Percentiles rank a stretch among this genome's conserved stretches.
Conservation (phyloP, 306 rosid species). For the Coriaria nepalensis region DNA sequence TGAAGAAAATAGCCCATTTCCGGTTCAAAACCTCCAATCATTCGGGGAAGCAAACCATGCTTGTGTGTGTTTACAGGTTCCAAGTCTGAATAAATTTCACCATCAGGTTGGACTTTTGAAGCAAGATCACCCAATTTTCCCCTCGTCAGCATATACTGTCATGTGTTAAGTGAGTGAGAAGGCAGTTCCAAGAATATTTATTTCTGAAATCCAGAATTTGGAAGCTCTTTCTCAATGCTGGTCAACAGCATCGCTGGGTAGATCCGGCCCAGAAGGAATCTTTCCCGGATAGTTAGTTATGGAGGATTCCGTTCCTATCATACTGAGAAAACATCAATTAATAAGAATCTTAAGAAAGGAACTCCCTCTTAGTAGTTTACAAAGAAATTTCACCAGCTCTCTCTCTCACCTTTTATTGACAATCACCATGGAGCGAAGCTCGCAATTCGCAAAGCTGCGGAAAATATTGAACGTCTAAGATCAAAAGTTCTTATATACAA, state of each 20-base stretch:
- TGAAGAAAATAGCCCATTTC: no score
- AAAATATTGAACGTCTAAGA: slow-evolving; percentile 8
- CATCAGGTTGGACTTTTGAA: no score
- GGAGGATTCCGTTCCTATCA: slow-evolving; percentile 38
- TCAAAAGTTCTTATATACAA: neutral
- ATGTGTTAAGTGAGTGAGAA: neutral
- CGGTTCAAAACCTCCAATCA: no score
- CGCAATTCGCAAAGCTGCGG: slow-evolving; percentile 66
- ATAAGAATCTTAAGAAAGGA: slow-evolving; percentile 11
- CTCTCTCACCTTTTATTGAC: slow-evolving; percentile 54
- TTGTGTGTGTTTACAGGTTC: no score
- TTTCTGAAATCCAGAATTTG: slow-evolving; percentile 1
- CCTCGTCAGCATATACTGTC: no score
- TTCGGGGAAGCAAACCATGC: no score
- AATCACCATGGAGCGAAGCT: slow-evolving; percentile 57
- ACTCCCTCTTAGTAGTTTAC: neutral
- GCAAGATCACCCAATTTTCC: no score
- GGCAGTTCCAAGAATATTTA: slow-evolving; percentile 6
- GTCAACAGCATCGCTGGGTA: slow-evolving; percentile 48
- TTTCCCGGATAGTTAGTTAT: slow-evolving; percentile 55
- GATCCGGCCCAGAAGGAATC: slow-evolving; percentile 45
- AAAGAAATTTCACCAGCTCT: slow-evolving; percentile 12
- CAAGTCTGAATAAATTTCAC: no score
- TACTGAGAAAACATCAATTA: slow-evolving; percentile 23
- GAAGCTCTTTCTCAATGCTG: slow-evolving; percentile 15